Evolutionary conservation across 2,329 filamentous ascomycete genomes (phyloP).

Genomic region (Fusarium heterosporum): DNA sequence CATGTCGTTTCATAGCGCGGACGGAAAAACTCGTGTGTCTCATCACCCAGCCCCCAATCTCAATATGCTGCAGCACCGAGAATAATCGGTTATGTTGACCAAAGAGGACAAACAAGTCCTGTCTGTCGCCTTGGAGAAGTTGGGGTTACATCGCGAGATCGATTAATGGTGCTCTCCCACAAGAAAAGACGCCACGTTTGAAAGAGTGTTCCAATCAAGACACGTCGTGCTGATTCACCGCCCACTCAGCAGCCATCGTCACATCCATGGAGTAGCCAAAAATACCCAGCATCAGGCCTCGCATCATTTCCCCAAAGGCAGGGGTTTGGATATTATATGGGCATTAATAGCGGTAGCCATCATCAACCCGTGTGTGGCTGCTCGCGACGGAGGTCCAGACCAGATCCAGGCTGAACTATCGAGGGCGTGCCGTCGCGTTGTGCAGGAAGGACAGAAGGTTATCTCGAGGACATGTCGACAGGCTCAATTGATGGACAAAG

Average conservation of each 20-base stretch:
- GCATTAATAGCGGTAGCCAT: conserved; percentile 10
- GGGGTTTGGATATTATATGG: conserved; percentile 35
- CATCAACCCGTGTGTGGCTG: conserved; percentile 12
- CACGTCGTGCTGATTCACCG: conserved; percentile 12
- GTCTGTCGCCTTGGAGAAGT: conserved; percentile 22
- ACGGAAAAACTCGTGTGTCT: conserved; percentile 31
- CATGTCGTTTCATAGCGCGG: conserved; percentile 28
- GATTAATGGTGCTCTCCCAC: conserved; percentile 15
- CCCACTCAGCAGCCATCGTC: conserved; percentile 19
- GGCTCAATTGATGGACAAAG: conserved; percentile 3
- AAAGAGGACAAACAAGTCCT: conserved; percentile 24
- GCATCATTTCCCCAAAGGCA: conserved; percentile 36
- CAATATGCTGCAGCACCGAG: conserved; percentile 3
- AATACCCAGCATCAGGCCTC: conserved; percentile 39
- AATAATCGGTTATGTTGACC: conserved; percentile 29
- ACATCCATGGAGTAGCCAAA: conserved; percentile 17
- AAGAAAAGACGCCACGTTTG: conserved; percentile 24
- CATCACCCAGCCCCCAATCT: not conserved
- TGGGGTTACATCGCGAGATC: conserved; percentile 39
- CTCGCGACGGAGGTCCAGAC: conserved; percentile 20
- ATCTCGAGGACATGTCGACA: not conserved
- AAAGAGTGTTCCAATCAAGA: conserved; percentile 34
- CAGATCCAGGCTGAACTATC: conserved; percentile 26
- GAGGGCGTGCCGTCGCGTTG: conserved; percentile 23
- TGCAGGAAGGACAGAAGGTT: conserved; percentile 7